Base-by-base conservation (phyloP, 2,329 filamentous ascomycete species). In the Botrytis fabae region DNA sequence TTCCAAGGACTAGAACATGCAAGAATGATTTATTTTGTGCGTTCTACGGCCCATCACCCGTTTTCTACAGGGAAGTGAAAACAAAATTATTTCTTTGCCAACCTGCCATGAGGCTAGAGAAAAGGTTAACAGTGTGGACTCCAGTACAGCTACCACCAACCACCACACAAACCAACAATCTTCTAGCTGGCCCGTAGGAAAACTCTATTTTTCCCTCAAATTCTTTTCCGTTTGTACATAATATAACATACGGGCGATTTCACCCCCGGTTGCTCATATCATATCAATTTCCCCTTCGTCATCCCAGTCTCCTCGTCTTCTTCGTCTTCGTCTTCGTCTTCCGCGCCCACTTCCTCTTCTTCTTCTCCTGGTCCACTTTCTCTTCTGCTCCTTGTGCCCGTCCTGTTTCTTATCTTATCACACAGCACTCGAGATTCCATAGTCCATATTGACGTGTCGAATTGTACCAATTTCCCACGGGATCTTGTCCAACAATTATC, bases 171-270 rank as follows among this genome's bases (percentile, higher is more conserved):
- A 44, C 28, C 54, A 62, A 70, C 54, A 62, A 22, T 42, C 57
- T 35, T 61, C 54, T n/a, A 46, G 38, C 68, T 59, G 68, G 40
- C 69, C 28, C 22, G 22, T 22, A 28, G 5, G 42, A 63, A 46
- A 70, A 70, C 57, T 63, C 62, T 70, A 51, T 70, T 63, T 70
- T 60, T 51, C 32, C 40, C n/a, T 46, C 18, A 25, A 57, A 28
- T 57, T 51, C 25, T 63, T 32, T 32, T n/a, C 25, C 48, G 16
- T n/a, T 51, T 51, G 32, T 44, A 70, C 59, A 70, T 40, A 46
- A 48, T 38, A 70, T 35, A 62, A 48, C 14, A 70, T 62, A 42
- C 32, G 38, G 32, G 35, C 20, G 48, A 38, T 20, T 46, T 28
- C 42, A 35, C 44, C 32, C 18, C 32, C 32, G 2, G 12, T 2